Evolutionary conservation across 371 early-diverging fungal species (phyloP), one percentile per base, ranked within the genome.

Genomic region (Fennellomyces sp.): DNA sequence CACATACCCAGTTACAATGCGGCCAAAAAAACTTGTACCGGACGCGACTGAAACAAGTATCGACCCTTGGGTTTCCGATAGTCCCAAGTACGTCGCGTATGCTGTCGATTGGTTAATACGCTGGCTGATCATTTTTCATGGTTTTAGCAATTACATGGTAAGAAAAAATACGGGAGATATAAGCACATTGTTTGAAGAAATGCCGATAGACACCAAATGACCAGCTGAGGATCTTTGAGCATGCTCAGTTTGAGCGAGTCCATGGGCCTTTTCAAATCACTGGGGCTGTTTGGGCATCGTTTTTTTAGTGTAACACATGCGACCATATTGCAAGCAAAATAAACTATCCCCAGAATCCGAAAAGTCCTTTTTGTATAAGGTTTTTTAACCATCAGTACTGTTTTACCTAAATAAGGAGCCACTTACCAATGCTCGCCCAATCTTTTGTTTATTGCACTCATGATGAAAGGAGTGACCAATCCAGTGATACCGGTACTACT

Each of bases 1-100:
- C n/a, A 0, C n/a, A 13, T 29, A 41, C 52, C 52, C 60, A 23
- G 52, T 38, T 6, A 52, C 2, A 7, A 60, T 41, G 17, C 52
- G 60, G 2, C 60, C 52, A 3, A 60, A 3, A 11, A 49, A 51
- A 13, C 27, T 60, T 13, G 50, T 39, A 3, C 36, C 38, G 7
- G 60, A 60, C 5, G 52, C 52, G 17, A 52, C 38, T 8, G 52
- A 60, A n/a, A 59, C 23, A 27, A 59, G 33, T 6, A 49, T 21
- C 13, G 59, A 59, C 15, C 59, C 59, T 36, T 59, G 51, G 10
- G 36, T 30, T 17, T 49, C 36, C 29, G 59, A 31, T 38, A 59
- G 29, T 7, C 59, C 59, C 23, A 50, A 36, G 19, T 59, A 59
- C 29, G 59, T 59, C 5, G 59, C 59, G 28, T 59, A 51, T 11